These are phyloP conservation scores for Galerina marginata DNA, from an alignment of 768 basidiomycete species.

Conservation along the genomic window DNA sequence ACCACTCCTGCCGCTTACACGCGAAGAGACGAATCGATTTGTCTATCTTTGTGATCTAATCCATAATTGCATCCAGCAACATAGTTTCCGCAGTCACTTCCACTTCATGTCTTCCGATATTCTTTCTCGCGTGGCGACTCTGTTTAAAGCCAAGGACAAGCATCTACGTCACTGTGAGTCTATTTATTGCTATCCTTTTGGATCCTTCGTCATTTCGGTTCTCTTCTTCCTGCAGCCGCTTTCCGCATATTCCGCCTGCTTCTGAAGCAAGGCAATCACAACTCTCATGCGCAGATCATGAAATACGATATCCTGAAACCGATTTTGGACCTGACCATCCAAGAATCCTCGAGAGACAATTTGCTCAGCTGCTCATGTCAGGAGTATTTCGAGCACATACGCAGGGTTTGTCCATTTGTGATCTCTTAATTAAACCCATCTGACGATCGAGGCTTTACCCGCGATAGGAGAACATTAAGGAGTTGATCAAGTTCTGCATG, in stretches of 20 bases:
- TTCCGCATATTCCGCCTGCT: constrained; percentile 91
- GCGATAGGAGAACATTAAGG: constrained; percentile 85
- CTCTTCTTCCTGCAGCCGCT: constrained; percentile 59
- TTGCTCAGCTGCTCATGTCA: constrained; percentile 93
- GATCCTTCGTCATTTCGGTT: not conserved
- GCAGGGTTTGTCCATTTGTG: constrained; percentile 61
- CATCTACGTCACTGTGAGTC: constrained; percentile 87
- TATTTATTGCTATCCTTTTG: not conserved
- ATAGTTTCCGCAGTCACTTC: constrained; percentile 91
- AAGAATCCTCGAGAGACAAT: constrained; percentile 88
- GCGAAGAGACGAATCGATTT: constrained; percentile 83
- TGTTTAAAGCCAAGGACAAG: constrained; percentile 87
- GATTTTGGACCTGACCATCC: constrained; percentile 81
- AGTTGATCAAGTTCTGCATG: constrained; percentile 85
- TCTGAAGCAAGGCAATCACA: constrained; percentile 81
- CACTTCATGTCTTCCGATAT: constrained; percentile 85
- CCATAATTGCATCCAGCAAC: constrained; percentile 86
- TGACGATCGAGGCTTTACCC: constrained; percentile 4
- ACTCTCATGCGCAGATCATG: constrained; percentile 73
- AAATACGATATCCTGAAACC: constrained; percentile 87
- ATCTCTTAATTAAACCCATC: not conserved
- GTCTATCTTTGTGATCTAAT: constrained; percentile 91
- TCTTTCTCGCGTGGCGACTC: constrained; percentile 70
- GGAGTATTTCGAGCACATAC: constrained; percentile 93
- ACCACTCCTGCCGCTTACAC: constrained; percentile 57